These are phyloP conservation scores for Coemansia sp. DNA, from an alignment of 192 early-diverging fungal genomes.

Conservation along the genomic window DNA sequence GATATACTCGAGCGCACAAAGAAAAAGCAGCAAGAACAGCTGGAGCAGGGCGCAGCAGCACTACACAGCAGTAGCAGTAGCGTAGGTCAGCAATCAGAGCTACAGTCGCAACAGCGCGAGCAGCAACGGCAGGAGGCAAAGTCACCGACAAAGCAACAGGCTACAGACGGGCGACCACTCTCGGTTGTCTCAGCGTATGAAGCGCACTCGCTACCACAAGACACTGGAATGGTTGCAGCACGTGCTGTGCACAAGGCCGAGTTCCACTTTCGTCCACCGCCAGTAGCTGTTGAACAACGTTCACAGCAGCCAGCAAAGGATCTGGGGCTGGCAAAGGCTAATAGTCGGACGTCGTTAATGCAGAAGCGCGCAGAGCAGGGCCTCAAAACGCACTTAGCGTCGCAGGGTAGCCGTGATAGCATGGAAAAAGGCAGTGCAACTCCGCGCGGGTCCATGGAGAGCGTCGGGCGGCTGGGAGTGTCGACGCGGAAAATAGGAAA, in stretches of 20 bases:
- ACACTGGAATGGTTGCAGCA: constrained; percentile 15
- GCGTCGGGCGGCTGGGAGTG: constrained; percentile 27
- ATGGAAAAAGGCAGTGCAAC: constrained; percentile 43
- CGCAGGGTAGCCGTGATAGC: constrained; percentile 39
- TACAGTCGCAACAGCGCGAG: too few species aligned
- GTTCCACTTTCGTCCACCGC: constrained; percentile 37
- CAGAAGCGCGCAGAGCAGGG: constrained; percentile 41
- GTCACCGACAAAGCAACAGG: background rate
- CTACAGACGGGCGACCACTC: constrained; percentile 3
- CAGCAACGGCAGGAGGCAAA: too few species aligned
- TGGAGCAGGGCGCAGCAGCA: constrained; percentile 3
- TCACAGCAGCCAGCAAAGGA: constrained; percentile 2
- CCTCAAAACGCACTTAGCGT: constrained; percentile 12
- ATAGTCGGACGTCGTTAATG: constrained; percentile 34
- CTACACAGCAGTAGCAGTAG: constrained; percentile 7
- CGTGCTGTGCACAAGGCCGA: constrained; percentile 47
- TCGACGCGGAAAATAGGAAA: constrained; percentile 14
- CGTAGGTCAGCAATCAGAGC: background rate
- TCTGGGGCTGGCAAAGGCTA: constrained; percentile 14
- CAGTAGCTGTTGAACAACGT: constrained; percentile 11
- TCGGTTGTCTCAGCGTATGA: constrained; percentile 9
- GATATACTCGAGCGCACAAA: constrained; percentile 45
- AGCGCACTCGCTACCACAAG: constrained; percentile 25
- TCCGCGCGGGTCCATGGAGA: constrained; percentile 34
- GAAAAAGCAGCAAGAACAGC: constrained; percentile 25